These are phyloP conservation scores for Cyclocybe cylindracea DNA, from an alignment of 768 basidiomycete genomes.

Conservation along the genomic window DNA sequence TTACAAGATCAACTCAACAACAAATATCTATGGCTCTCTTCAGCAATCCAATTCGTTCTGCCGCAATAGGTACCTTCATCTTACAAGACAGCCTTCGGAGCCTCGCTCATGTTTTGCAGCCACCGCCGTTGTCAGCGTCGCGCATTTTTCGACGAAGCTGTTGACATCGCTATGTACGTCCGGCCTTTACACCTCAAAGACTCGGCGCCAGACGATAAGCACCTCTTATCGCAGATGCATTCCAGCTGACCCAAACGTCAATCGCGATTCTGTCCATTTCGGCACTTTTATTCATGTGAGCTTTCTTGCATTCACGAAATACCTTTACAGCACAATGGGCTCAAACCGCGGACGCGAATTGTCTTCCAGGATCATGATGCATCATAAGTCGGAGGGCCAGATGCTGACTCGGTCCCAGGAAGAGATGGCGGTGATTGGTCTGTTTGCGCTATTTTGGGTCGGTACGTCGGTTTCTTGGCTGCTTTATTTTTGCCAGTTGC, in stretches of 20 bases:
- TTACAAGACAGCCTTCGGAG: background rate
- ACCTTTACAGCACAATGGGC: background rate
- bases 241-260: constrained; percentile 72
- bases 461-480: constrained; percentile 43
- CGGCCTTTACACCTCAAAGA: background rate
- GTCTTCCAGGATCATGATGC: constrained; percentile 57
- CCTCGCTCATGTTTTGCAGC: constrained; percentile 27
- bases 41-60: constrained; percentile 47
- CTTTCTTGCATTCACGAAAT: constrained; percentile 5
- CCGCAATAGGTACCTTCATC: constrained; percentile 34
- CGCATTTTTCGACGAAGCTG: constrained; percentile 53
- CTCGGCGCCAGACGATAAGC: background rate
- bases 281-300: constrained; percentile 68
- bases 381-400: constrained; percentile 62
- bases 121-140: constrained; percentile 46
- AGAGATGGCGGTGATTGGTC: constrained; percentile 70
- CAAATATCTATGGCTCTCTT: constrained; percentile 45
- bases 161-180: constrained; percentile 47
- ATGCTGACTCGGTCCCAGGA: constrained; percentile 71
- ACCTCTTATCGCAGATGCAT: constrained; percentile 43
- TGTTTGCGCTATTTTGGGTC: constrained; percentile 75
- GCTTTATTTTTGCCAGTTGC: background rate
- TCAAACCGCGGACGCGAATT: background rate
- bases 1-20: background rate
- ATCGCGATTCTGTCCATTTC: constrained; percentile 69